Evolutionary conservation across 441 rosid species (phyloP).

Genomic region (Syzygium syzygioides): DNA sequence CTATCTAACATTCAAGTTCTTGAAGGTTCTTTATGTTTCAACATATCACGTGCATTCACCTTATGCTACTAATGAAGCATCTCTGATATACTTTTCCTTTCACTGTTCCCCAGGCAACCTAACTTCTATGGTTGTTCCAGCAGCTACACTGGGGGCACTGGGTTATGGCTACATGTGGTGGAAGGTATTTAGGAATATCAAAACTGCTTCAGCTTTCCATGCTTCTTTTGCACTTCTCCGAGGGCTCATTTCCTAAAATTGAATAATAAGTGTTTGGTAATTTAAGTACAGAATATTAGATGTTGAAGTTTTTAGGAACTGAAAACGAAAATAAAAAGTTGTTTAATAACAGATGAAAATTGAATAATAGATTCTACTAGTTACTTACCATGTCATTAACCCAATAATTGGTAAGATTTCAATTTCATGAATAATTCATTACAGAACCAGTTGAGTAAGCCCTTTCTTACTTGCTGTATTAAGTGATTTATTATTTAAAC

Average conservation of each 20-base stretch:
- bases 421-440: background rate
- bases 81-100: background rate
- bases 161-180: conserved; percentile 99
- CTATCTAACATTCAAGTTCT: background rate
- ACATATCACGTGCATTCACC: background rate
- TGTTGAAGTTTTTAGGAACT: background rate
- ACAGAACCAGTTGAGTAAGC: background rate
- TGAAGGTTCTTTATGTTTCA: background rate
- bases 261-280: background rate
- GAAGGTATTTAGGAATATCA: conserved; percentile 50
- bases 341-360: background rate
- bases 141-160: conserved; percentile 76
- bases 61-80: background rate
- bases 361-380: background rate
- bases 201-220: background rate
- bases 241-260: background rate
- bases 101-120: conserved; percentile 39
- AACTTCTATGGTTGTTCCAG: conserved; percentile 58
- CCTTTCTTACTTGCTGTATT: background rate
- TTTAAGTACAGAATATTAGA: too few species aligned
- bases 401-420: background rate
- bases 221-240: background rate
- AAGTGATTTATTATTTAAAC: background rate
- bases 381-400: background rate
- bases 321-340: background rate